Evolutionary conservation across 169 alveolate species (phyloP).

Genomic region (Plasmodium blacklocki): DNA sequence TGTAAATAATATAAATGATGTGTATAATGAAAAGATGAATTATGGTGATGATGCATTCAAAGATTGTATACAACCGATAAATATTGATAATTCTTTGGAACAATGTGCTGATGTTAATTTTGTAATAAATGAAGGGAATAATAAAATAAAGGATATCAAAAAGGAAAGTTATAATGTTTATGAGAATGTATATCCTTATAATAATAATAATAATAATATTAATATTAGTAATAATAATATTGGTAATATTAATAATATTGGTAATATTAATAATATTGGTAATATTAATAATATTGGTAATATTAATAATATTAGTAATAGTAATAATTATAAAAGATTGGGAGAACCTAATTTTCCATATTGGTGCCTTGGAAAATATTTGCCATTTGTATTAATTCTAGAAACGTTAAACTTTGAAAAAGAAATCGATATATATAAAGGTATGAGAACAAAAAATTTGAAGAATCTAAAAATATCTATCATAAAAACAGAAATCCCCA

Average conservation of each 20-base stretch:
- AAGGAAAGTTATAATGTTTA: neutral
- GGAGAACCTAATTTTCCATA: slow-evolving; percentile 8
- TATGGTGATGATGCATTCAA: neutral
- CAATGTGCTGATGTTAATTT: too few species aligned
- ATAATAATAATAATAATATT: neutral
- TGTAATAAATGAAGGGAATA: neutral
- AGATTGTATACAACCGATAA: too few species aligned
- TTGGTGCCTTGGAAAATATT: slow-evolving; percentile 63
- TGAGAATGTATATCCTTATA: neutral
- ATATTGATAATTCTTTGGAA: too few species aligned
- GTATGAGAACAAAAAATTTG: slow-evolving; percentile 50
- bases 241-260: neutral
- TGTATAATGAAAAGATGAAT: neutral
- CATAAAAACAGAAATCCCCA: slow-evolving; percentile 45
- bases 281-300: neutral
- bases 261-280: neutral
- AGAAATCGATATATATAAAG: slow-evolving; percentile 37
- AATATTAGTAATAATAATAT: neutral
- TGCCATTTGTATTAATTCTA: slow-evolving; percentile 38
- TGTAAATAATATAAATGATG: neutral
- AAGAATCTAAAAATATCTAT: slow-evolving; percentile 44
- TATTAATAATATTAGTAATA: neutral
- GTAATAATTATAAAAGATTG: neutral
- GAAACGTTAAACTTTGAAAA: slow-evolving; percentile 55
- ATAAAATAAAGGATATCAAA: neutral